These are phyloP conservation scores for Scenedesmus sp. DNA, from an alignment of 163 green algal genomes.

Conservation along the genomic window DNA sequence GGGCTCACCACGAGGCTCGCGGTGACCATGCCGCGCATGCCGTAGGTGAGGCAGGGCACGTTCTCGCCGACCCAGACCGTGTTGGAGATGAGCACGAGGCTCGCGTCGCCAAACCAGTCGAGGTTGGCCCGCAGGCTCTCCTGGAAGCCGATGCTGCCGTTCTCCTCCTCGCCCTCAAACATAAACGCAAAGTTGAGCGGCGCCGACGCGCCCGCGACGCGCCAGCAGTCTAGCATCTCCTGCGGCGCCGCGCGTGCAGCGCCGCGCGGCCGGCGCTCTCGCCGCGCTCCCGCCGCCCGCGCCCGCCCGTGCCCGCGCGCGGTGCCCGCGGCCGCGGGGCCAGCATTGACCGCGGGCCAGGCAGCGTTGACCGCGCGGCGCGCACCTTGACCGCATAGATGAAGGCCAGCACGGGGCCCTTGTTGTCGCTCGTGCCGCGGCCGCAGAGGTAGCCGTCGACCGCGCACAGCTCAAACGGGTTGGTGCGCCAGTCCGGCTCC, in stretches of 20 bases:
- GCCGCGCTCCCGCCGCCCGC: too few relatives aligned
- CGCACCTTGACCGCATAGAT: slow-evolving; percentile 89
- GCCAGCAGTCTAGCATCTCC: slow-evolving; percentile 50
- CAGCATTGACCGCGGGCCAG: too few relatives aligned
- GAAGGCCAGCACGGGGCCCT: slow-evolving; percentile 91
- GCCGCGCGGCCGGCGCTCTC: too few relatives aligned
- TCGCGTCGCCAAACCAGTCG: slow-evolving; percentile 67
- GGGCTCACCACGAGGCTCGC: slow-evolving; percentile 65
- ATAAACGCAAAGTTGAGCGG: slow-evolving; percentile 92
- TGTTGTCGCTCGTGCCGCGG: slow-evolving; percentile 89
- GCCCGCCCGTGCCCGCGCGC: too few relatives aligned
- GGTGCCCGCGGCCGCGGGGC: too few relatives aligned
- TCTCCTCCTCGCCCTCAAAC: slow-evolving; percentile 96
- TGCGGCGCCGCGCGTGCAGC: slow-evolving; percentile 1
- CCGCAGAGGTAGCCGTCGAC: slow-evolving; percentile 92
- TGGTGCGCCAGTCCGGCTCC: slow-evolving; percentile 85
- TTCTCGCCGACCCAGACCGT: slow-evolving; percentile 94
- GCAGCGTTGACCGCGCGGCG: too few relatives aligned
- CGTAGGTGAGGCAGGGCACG: slow-evolving; percentile 93
- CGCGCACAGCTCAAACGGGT: slow-evolving; percentile 85
- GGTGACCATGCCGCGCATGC: slow-evolving; percentile 93
- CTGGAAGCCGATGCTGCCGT: slow-evolving; percentile 80
- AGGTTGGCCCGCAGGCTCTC: slow-evolving; percentile 76
- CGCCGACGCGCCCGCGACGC: slow-evolving; percentile 50
- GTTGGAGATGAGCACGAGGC: slow-evolving; percentile 91